Evolutionary conservation across 768 basidiomycete genomes (phyloP).

Genomic region (Termitomyces sp.): DNA sequence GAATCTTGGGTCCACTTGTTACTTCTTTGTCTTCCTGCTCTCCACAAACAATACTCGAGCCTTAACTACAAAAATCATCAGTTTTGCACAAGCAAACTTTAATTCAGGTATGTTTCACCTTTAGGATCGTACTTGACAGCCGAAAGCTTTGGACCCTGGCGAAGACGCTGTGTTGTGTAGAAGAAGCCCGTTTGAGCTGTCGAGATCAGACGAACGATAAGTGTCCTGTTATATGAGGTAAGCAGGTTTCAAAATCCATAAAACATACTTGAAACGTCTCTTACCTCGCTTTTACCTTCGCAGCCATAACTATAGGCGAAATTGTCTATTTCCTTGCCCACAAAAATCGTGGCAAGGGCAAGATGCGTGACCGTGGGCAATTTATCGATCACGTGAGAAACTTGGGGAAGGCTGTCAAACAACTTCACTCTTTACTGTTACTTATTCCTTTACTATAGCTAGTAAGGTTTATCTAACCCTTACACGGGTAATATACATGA

Average conservation of each 20-base stretch:
- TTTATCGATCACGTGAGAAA: not conserved
- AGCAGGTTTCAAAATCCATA: not conserved
- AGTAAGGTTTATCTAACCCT: too few relatives aligned
- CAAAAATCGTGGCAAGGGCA: not conserved
- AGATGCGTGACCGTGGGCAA: not conserved
- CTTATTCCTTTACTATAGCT: too few relatives aligned
- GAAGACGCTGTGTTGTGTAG: conserved; percentile 76
- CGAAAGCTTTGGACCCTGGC: conserved; percentile 72
- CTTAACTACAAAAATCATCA: conserved; percentile 41
- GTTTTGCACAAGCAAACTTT: not conserved
- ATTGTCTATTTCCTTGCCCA: not conserved
- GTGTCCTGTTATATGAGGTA: conserved; percentile 45
- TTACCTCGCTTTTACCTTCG: conserved; percentile 59
- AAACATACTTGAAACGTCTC: not conserved
- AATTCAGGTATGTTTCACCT: conserved; percentile 43
- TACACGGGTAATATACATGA: too few relatives aligned
- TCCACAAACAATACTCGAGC: conserved; percentile 74
- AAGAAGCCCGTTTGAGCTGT: conserved; percentile 91
- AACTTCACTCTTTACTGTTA: too few relatives aligned
- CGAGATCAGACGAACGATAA: conserved; percentile 85
- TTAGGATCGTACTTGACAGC: conserved; percentile 91
- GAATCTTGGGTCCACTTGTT: not conserved
- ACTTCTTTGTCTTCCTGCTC: conserved; percentile 68
- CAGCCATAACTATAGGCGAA: conserved; percentile 40
- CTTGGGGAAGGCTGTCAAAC: too few relatives aligned